Evolutionary conservation across 1,284 basidiomycete genomes (phyloP), one percentile per base, ranked within the genome.

Genomic region (Ustilago nuda): DNA sequence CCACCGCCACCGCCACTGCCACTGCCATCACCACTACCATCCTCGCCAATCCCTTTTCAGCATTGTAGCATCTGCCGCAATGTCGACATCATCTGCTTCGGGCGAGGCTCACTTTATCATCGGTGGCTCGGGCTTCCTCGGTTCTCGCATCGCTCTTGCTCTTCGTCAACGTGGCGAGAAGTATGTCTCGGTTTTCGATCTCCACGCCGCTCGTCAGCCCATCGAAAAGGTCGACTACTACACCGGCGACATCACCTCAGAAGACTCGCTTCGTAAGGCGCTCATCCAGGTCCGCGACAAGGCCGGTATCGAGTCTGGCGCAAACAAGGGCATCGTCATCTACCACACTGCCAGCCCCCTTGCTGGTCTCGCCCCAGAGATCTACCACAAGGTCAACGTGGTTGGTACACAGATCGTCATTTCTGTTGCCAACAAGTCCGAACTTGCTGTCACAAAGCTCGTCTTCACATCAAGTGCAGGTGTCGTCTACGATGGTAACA

Each of bases 401-500:
- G 90, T 92, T 36, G 97, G 97, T 19, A 98, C 96, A 0, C 89
- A 90, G 78, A 92, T 92, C 11, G 90, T 98, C 54, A 92, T 99
- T 82, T 90, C 91, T 19, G 93, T 93, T 13, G 87, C 92, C 12
- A 89, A 91, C 33, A 88, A 89, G 45, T 56, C 76, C 11, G 70
- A 76, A 33, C 66, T 78, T 50, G 90, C 90, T 17, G 91, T 98
- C 8, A 89, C 89, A 19, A 95, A 97, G 86, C 90, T 99, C 52
- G 93, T 99, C 7, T 99, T 93, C 87, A 99, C 97, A 4, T 94
- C 93, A 78, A 95, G 93, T 54, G 95, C 94, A 2, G 93, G 95
- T 55, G 94, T 98, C 23, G 91, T 95, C 7, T 98, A 95, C 87
- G 92, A 93, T 72, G 95, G 95, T 0, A 86, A 87, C 23, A 91